These are phyloP conservation scores for Euclidium syriacum DNA, from an alignment of 345 rosid genomes.

Conservation along the genomic window DNA sequence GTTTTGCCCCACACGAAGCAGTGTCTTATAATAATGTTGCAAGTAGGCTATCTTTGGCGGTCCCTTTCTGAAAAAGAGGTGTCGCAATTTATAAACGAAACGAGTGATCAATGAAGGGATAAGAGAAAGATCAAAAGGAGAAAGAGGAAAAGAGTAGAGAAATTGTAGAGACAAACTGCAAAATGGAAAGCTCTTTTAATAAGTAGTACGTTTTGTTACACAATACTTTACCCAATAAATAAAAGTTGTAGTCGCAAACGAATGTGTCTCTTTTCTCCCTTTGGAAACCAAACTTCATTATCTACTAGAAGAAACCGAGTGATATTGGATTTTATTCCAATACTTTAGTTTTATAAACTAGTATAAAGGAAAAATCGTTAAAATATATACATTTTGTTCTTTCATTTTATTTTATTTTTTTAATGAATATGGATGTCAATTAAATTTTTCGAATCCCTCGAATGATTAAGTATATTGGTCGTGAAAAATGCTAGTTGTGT, in stretches of 20 bases:
- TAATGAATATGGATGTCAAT: too few relatives aligned
- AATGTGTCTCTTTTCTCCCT: slow-evolving; percentile 1
- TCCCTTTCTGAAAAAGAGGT: slow-evolving; percentile 29
- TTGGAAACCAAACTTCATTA: slow-evolving; percentile 5
- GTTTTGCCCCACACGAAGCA: slow-evolving; percentile 33
- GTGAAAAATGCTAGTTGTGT: too few relatives aligned
- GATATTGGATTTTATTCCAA: not conserved
- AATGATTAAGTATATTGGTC: too few relatives aligned
- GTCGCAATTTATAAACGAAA: slow-evolving; percentile 19
- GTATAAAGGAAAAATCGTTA: not conserved
- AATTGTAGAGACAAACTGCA: slow-evolving; percentile 24
- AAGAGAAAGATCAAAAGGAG: slow-evolving; percentile 18
- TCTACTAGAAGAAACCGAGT: slow-evolving; percentile 11
- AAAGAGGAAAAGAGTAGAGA: not conserved
- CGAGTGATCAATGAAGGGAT: slow-evolving; percentile 32
- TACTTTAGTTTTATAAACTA: not conserved
- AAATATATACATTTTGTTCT: not conserved
- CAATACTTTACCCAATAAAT: slow-evolving; percentile 6
- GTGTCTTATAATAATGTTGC: slow-evolving; percentile 24
- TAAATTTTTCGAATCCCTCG: too few relatives aligned
- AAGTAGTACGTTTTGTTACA: slow-evolving; percentile 21
- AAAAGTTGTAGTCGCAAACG: slow-evolving; percentile 10
- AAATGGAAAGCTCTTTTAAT: slow-evolving; percentile 29
- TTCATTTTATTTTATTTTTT: not conserved
- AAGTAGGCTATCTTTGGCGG: slow-evolving; percentile 20